Evolutionary conservation across 1,284 basidiomycete species (phyloP), one percentile per base, ranked within the genome.

Genomic region (Ceratobasidium sp.): DNA sequence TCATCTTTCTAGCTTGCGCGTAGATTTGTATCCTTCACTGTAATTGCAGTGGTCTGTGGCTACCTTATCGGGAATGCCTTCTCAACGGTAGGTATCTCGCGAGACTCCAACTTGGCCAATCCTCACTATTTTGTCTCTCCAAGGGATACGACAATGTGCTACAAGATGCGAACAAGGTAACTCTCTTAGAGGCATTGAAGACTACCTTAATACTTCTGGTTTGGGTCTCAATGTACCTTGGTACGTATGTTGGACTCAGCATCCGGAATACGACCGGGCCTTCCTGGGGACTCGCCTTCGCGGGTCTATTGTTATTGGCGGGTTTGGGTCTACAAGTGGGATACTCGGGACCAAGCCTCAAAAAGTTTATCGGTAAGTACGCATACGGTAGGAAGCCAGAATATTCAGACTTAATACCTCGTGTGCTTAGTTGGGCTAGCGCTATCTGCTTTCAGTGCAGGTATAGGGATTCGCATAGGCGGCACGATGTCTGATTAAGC

Each of bases 91-190:
- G 33, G 69, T 31, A 36, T 19, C 4, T 9, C 41, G n/a, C 36
- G 36, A 41, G 36, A 36, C 24, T 2, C 11, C 17, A 4, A 36
- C 0, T 36, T 1, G 15, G 31, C 56, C 19, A n/a, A 22, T 29
- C 15, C 7, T n/a, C 19, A 11, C 1, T 9, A 11, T 22, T 19
- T n/a, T 53, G 19, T 41, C 3, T 27, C 41, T 7, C 2, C 9
- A 36, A 72, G 69, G 69, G 69, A 14, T 72, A 60, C 47, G 56
- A 51, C 22, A 45, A 51, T 22, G 22, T 29, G 17, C 44, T 72
- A 8, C 22, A 41, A 41, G 36, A 60, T 19, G 17, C 17, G 11
- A 24, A 41, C 33, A 64, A 24, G 4, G 47, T 45, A 2, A 64
- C 47, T 1, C 31, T 48, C 27, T 24, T 64, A 1, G 24, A 48